These are phyloP conservation scores for Aspergillus oerlinghausenensis DNA, from an alignment of 2,329 filamentous ascomycete species.

Conservation along the genomic window DNA sequence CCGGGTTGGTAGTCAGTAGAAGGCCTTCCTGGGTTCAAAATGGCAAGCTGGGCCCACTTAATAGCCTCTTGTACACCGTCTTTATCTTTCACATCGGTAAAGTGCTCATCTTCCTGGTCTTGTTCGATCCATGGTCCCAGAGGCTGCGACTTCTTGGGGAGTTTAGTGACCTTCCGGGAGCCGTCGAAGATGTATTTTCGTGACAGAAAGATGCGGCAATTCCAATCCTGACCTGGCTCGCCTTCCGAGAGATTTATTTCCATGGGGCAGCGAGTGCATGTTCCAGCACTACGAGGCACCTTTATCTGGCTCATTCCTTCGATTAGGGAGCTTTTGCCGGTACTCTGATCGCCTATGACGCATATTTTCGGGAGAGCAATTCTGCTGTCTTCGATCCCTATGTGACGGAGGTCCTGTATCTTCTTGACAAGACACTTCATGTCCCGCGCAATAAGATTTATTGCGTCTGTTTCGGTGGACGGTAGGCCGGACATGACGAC, in stretches of 20 bases:
- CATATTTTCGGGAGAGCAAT: constrained; percentile 73
- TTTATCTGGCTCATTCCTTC: constrained; percentile 64
- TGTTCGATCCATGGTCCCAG: constrained; percentile 63
- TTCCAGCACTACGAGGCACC: constrained; percentile 65
- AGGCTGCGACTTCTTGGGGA: constrained; percentile 48
- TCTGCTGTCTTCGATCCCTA: constrained; percentile 65
- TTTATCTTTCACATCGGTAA: constrained; percentile 60
- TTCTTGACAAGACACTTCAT: constrained; percentile 37
- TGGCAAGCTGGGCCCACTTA: constrained; percentile 70
- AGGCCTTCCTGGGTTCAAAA: constrained; percentile 61
- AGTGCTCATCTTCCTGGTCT: constrained; percentile 48
- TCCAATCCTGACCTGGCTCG: constrained; percentile 49
- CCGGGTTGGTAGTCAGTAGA: constrained; percentile 53
- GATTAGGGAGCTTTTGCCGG: constrained; percentile 69
- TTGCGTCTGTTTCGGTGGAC: constrained; percentile 12
- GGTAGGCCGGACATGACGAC: background rate
- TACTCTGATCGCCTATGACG: constrained; percentile 78
- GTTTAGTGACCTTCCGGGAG: constrained; percentile 32
- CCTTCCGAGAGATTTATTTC: constrained; percentile 67
- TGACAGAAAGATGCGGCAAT: constrained; percentile 63
- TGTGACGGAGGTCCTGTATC: constrained; percentile 59
- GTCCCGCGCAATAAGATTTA: constrained; percentile 25
- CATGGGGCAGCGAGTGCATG: constrained; percentile 76
- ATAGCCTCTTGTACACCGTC: constrained; percentile 63
- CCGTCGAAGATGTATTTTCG: constrained; percentile 57